Percentiles rank a stretch among this genome's conserved stretches.
Evolutionary conservation across 805 yeast species (phyloP).

Genomic region (Clavispora fructus): DNA sequence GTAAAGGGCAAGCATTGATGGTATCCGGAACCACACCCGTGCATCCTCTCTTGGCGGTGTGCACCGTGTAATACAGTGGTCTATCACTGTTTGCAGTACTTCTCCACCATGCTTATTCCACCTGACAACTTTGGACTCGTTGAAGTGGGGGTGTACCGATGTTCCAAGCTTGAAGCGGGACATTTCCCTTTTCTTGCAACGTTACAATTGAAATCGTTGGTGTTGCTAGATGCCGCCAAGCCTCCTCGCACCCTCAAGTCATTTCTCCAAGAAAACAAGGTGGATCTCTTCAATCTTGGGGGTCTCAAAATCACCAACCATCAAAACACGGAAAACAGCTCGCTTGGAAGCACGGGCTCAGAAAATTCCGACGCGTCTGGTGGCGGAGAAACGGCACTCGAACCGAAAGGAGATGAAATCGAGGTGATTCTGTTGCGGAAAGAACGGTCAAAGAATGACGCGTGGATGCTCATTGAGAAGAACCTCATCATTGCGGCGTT

Average conservation of each 20-base stretch:
- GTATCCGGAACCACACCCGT: background rate
- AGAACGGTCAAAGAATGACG: constrained; percentile 37
- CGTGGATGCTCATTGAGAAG: constrained; percentile 74
- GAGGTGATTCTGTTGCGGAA: constrained; percentile 22
- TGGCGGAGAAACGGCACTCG: background rate
- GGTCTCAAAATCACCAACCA: constrained; percentile 37
- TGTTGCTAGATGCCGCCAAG: constrained; percentile 78
- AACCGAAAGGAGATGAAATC: constrained; percentile 8
- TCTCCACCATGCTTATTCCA: constrained; percentile 65
- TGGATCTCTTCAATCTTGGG: constrained; percentile 47
- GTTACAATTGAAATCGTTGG: constrained; percentile 57
- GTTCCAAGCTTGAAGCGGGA: constrained; percentile 71
- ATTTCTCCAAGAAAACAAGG: constrained; percentile 54
- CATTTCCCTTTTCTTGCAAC: constrained; percentile 77
- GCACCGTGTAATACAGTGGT: background rate
- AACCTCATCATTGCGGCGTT: constrained; percentile 61
- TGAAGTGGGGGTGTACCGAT: constrained; percentile 78
- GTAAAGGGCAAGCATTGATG: too few species aligned
- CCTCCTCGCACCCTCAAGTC: constrained; percentile 69
- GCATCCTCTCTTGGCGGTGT: background rate
- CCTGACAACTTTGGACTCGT: constrained; percentile 92
- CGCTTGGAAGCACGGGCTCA: constrained; percentile 2
- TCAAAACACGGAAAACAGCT: constrained; percentile 18
- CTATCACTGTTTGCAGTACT: background rate
- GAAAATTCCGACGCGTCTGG: constrained; percentile 4